These are phyloP conservation scores for Globisporangium carolinianum DNA, from an alignment of 352 stramenopile genomes.

Conservation along the genomic window DNA sequence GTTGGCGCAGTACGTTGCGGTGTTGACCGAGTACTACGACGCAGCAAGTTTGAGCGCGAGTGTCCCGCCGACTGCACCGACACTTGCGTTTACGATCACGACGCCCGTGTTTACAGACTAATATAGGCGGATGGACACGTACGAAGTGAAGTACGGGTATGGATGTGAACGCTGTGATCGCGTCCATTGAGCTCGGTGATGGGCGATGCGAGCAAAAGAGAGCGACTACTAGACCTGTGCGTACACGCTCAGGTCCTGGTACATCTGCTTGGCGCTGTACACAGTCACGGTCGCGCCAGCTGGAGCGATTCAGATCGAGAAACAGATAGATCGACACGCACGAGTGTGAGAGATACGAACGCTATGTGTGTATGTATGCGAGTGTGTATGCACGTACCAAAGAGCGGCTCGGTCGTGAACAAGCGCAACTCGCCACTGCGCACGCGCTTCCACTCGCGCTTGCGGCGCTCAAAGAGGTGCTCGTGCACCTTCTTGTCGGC, in stretches of 20 bases:
- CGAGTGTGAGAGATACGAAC: too few species aligned
- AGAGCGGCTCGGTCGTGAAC: conserved; percentile 62
- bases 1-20: conserved; percentile 66
- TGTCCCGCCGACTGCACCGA: conserved; percentile 45
- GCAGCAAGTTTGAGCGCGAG: conserved; percentile 46
- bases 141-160: too few species aligned
- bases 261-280: conserved; percentile 73
- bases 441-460: conserved; percentile 71
- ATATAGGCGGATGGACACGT: not conserved
- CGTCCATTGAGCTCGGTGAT: too few species aligned
- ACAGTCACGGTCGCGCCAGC: conserved; percentile 61
- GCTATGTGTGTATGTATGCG: not conserved
- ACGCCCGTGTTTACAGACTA: conserved; percentile 65
- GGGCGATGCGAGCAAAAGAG: too few species aligned
- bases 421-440: conserved; percentile 60
- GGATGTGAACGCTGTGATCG: too few species aligned
- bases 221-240: conserved; percentile 32
- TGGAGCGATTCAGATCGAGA: conserved; percentile 11
- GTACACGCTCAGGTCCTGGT: conserved; percentile 68
- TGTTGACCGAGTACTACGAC: conserved; percentile 82
- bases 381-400: conserved; percentile 24
- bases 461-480: conserved; percentile 63
- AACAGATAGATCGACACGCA: conserved; percentile 10
- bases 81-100: conserved; percentile 79
- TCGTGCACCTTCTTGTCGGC: conserved; percentile 73